Conservation (phyloP, 192 early-diverging fungal genomes). For the Radiomyces spectabilis region DNA sequence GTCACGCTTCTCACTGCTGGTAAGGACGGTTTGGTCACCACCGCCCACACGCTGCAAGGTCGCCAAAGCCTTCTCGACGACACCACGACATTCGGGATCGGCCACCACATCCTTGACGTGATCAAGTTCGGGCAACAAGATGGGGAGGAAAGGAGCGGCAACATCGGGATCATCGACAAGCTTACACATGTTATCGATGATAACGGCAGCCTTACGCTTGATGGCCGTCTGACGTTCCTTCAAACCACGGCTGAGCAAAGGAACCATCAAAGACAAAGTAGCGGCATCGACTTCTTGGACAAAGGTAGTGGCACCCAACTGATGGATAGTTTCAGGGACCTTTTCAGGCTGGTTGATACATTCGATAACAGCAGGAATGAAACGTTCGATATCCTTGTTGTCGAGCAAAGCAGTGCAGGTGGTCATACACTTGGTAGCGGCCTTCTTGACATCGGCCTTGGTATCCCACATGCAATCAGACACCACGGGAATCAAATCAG, state of each 20-base stretch:
- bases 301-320: constrained; percentile 77
- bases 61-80: constrained; percentile 56
- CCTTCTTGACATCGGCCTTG: constrained; percentile 62
- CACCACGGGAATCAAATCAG: constrained; percentile 64
- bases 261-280: constrained; percentile 76
- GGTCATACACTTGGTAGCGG: constrained; percentile 58
- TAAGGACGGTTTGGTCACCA: constrained; percentile 41
- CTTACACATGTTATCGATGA: constrained; percentile 91
- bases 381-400: constrained; percentile 75
- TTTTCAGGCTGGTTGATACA: constrained; percentile 76
- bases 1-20: constrained; percentile 37
- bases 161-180: constrained; percentile 77
- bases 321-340: constrained; percentile 70
- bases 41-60: constrained; percentile 59
- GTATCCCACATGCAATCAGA: constrained; percentile 79
- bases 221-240: constrained; percentile 63
- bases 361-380: constrained; percentile 66
- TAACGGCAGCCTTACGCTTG: constrained; percentile 69
- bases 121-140: constrained; percentile 70
- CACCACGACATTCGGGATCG: constrained; percentile 70
- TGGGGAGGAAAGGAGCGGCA: constrained; percentile 72
- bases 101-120: constrained; percentile 67
- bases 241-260: constrained; percentile 64
- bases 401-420: constrained; percentile 60
- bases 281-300: constrained; percentile 69